Conservation (phyloP, 371 early-diverging fungal genomes). For the Apophysomyces elegans region DNA sequence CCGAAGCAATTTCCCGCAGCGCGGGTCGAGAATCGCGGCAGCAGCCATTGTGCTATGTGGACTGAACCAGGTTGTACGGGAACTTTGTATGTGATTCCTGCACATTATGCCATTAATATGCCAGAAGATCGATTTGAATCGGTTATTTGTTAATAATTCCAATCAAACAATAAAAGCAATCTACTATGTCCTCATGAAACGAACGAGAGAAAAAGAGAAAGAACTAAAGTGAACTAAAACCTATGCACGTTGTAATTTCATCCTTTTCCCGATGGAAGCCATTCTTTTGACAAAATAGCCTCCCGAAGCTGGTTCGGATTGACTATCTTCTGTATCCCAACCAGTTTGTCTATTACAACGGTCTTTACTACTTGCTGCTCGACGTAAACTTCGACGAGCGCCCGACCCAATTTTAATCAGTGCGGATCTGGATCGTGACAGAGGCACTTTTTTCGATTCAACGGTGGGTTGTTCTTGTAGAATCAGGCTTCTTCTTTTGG, state of each 20-base stretch:
- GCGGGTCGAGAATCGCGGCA: slow-evolving; percentile 37
- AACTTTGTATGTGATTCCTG: slow-evolving; percentile 39
- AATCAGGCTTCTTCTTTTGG: slow-evolving; percentile 33
- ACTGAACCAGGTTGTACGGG: slow-evolving; percentile 38
- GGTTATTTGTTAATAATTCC: slow-evolving; percentile 30
- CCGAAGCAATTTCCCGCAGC: slow-evolving; percentile 36
- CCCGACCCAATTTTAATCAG: slow-evolving; percentile 48
- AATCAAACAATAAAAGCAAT: neutral
- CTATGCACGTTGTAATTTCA: slow-evolving; percentile 27
- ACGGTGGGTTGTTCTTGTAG: slow-evolving; percentile 13
- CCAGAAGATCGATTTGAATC: slow-evolving; percentile 34
- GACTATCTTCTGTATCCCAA: slow-evolving; percentile 3
- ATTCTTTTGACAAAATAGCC: slow-evolving; percentile 41
- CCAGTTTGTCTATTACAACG: slow-evolving; percentile 19
- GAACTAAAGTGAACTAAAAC: neutral
- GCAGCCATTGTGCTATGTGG: slow-evolving; percentile 44
- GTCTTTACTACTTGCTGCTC: slow-evolving; percentile 19
- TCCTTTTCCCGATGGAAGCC: slow-evolving; percentile 39
- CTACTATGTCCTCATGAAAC: neutral
- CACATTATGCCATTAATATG: slow-evolving; percentile 41
- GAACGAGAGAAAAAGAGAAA: neutral
- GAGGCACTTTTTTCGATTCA: slow-evolving; percentile 20
- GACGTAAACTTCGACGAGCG: slow-evolving; percentile 10
- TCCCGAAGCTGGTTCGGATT: slow-evolving; percentile 10
- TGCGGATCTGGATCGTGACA: slow-evolving; percentile 26